A percentile compares a stretch with the other conserved stretches of the same genome.
Evolutionary conservation across 2,329 filamentous ascomycete genomes (phyloP).

Genomic region (Ambrosiella cleistominuta): DNA sequence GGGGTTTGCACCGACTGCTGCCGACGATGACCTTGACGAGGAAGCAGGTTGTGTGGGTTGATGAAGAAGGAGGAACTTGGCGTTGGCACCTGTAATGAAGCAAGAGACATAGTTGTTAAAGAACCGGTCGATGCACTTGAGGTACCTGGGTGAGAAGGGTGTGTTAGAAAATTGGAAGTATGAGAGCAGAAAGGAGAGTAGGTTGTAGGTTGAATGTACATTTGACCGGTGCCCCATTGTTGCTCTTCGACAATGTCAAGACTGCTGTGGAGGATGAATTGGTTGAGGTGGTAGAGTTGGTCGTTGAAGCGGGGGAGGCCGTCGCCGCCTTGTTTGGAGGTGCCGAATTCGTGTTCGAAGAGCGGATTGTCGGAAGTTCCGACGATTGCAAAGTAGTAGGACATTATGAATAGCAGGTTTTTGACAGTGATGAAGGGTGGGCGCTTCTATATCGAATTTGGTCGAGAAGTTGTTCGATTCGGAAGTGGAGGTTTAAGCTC

Average conservation of each 20-base stretch:
- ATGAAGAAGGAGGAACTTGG: conserved; percentile 87
- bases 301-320: conserved; percentile 77
- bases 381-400: conserved; percentile 96
- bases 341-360: conserved; percentile 94
- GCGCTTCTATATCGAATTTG: background rate
- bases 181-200: background rate
- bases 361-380: conserved; percentile 90
- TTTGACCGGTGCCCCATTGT: conserved; percentile 74
- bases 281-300: conserved; percentile 82
- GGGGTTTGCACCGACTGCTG: conserved; percentile 68
- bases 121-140: conserved; percentile 93
- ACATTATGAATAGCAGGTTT: conserved; percentile 47
- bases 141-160: conserved; percentile 43
- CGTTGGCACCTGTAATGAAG: conserved; percentile 82
- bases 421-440: background rate
- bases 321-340: conserved; percentile 88
- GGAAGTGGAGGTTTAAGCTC: background rate
- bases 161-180: background rate
- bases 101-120: conserved; percentile 90
- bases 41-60: conserved; percentile 36
- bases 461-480: background rate
- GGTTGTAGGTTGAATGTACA: conserved; percentile 36
- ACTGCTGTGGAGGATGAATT: conserved; percentile 89
- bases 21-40: conserved; percentile 36
- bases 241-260: conserved; percentile 92